Evolutionary conservation across 257 asterid species (phyloP), one percentile per base, ranked within the genome.

Genomic region (Paulownia fortunei): DNA sequence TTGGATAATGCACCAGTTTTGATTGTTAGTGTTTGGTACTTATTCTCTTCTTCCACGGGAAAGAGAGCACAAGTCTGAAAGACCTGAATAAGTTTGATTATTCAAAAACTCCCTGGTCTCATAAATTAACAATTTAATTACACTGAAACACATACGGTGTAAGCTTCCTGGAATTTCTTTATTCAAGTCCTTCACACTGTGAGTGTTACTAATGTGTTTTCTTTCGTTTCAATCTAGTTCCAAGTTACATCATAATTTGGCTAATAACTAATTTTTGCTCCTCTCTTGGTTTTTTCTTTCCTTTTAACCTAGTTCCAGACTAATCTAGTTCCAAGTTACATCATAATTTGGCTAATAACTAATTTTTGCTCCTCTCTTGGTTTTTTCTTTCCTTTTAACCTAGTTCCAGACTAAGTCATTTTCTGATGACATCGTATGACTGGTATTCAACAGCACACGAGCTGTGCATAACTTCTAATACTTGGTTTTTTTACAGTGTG

Each of bases 401-500:
- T 52, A 49, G 23, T 51, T 26, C 3, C 34, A 11, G 42, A 44
- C 4, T 41, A 46, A 10, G 6, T 36, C 39, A 34, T 16, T 51
- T 30, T 44, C 1, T 9, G 19, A 21, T 26, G n/a, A 41, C 9
- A 34, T 39, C 3, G 16, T 34, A 76, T 1, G 49, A 13, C 15
- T 66, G 39, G 44, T 59, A 66, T 72, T 82, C 19, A 24, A 18
- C 56, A 39, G 42, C 49, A 19, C 73, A 67, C 16, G 4, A 62
- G 21, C 27, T 49, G 5, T 37, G 56, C 18, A 27, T 61, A 11
- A 36, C 63, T 30, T 60, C 51, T 23, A 61, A 8, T 34, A 26
- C 37, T 15, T 4, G 4, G 36, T 27, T 18, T 30, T 44, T n/a
- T 73, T 61, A 1, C 90, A 96, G 99, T 96, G 99, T 82, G 97